These are phyloP conservation scores for Hortiboletus rubellus DNA, from an alignment of 1,284 basidiomycete species.

Conservation along the genomic window DNA sequence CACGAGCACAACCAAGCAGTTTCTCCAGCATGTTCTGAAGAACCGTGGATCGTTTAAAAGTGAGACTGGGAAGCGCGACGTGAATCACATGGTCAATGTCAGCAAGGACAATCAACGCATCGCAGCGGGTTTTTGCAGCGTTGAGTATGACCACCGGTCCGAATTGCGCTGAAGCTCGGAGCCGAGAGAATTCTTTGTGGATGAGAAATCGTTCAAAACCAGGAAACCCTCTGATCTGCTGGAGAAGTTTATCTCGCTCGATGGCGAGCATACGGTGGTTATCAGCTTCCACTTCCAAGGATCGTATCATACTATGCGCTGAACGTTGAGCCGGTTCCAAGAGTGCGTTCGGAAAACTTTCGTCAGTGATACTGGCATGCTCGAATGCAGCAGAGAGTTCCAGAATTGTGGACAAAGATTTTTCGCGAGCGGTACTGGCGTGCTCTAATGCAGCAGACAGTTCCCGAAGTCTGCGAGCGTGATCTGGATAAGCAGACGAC, in stretches of 20 bases:
- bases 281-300: neutral
- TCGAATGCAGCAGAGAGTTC: too few relatives aligned
- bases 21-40: too few relatives aligned
- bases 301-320: neutral
- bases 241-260: neutral
- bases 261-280: neutral
- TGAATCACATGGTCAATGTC: too few relatives aligned
- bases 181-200: neutral
- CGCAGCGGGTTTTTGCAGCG: too few relatives aligned
- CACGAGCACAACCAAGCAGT: too few relatives aligned
- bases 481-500: neutral
- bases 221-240: neutral
- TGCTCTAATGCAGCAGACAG: neutral
- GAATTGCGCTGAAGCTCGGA: neutral
- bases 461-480: neutral
- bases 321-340: neutral
- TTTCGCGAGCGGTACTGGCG: neutral
- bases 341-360: too few relatives aligned
- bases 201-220: conserved; percentile 4
- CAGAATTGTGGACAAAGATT: neutral
- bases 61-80: too few relatives aligned
- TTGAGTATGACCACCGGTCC: too few relatives aligned
- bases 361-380: too few relatives aligned
- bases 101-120: too few relatives aligned
- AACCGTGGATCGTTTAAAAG: too few relatives aligned